Base-by-base conservation (phyloP, 345 rosid genomes). In the Sisymbrium altissimum region DNA sequence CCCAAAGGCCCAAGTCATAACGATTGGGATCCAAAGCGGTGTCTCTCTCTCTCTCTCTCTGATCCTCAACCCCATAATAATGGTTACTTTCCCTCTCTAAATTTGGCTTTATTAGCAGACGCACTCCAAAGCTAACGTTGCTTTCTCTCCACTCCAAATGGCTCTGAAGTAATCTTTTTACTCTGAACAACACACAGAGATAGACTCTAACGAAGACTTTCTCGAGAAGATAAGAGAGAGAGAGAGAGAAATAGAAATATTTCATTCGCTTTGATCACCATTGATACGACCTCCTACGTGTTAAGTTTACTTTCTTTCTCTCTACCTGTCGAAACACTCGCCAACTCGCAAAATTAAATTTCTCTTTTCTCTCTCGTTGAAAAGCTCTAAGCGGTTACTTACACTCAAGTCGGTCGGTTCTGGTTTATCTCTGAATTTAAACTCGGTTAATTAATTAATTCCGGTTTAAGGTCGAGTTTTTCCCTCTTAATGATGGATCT, bases 401-500 rank as follows among this genome's bases (percentile, higher is more conserved):
- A 65, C 23, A 65, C 46, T 14, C 59, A 58, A 57, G 11, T 29
- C 50, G 44, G 60, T 45, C 45, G 63, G 36, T 74, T 50, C 48
- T 43, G 15, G 9, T 12, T 41, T 60, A 15, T 6, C 36, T 19
- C 73, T 49, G 29, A 15, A 62, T 11, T 59, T 25, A 0, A 76
- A 43, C 4, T 69, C 59, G 79, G 75, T 76, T 69, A 2, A 1
- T 54, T 69, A 2, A 1, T 54, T 61, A 2, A 1, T 62, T 61
- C 59, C 79, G 70, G 80, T 63, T 76, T 14, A 79, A 68, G 30
- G 78, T 68, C 41, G 46, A 78, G 55, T 77, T 64, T 29, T 82
- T 44, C 62, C 80, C 25, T 3, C 25, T 23, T 33, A 14, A 87
- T 84, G 92, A 87, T 84, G 92, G 86, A 85, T 77, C 55, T 76